Evolutionary conservation across 129 eudicot species (phyloP).

Genomic region (Apium graveolens): DNA sequence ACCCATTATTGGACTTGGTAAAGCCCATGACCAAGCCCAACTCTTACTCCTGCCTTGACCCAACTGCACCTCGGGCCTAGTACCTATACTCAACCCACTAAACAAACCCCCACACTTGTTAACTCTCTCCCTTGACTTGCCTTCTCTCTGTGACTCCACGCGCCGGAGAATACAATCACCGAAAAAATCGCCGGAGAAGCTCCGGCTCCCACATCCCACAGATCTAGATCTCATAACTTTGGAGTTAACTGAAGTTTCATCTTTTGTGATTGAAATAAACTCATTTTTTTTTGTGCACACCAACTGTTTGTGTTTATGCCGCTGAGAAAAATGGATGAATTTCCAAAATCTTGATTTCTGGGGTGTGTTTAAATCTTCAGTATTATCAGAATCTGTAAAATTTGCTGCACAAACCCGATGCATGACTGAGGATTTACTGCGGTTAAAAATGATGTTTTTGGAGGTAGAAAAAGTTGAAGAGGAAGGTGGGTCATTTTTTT

Average conservation of each 20-base stretch:
- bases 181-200: slow-evolving; percentile 90
- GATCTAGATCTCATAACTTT: slow-evolving; percentile 85
- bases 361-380: slow-evolving; percentile 21
- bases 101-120: neutral
- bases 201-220: slow-evolving; percentile 88
- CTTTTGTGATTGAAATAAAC: slow-evolving; percentile 21
- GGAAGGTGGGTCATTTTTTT: slow-evolving; percentile 20
- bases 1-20: slow-evolving; percentile 83
- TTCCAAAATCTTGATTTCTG: slow-evolving; percentile 67
- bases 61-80: slow-evolving; percentile 3
- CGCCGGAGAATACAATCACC: slow-evolving; percentile 84
- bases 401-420: slow-evolving; percentile 32
- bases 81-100: neutral
- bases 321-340: slow-evolving; percentile 43
- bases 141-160: slow-evolving; percentile 79
- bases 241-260: slow-evolving; percentile 44
- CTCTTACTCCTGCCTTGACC: neutral
- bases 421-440: slow-evolving; percentile 66
- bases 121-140: slow-evolving; percentile 26
- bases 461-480: neutral
- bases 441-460: slow-evolving; percentile 33
- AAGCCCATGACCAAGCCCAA: slow-evolving; percentile 68
- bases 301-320: slow-evolving; percentile 15
- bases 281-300: neutral
- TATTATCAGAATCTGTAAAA: slow-evolving; percentile 24